Conservation (phyloP, 1,284 basidiomycete genomes). For the Leccinum fallax region DNA sequence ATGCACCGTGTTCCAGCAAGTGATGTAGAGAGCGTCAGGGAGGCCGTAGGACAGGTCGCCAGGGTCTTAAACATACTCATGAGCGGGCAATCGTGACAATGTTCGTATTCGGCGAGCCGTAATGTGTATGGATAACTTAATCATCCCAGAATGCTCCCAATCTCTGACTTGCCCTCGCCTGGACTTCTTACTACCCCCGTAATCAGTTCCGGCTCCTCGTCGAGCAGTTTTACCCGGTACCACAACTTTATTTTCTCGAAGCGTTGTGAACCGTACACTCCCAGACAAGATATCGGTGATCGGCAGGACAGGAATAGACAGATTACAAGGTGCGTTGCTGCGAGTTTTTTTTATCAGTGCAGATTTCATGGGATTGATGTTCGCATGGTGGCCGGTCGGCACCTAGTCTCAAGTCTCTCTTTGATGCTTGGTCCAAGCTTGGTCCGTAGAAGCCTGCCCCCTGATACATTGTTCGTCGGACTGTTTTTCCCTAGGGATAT, state of each 20-base stretch:
- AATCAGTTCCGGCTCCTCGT: neutral
- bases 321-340: neutral
- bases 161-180: neutral
- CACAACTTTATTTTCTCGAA: neutral
- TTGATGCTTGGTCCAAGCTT: too few relatives aligned
- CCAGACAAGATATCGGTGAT: neutral
- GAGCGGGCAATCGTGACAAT: conserved; percentile 27
- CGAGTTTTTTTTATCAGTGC: neutral
- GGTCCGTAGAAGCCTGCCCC: too few relatives aligned
- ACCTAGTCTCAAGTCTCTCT: neutral
- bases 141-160: neutral
- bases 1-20: conserved; percentile 56
- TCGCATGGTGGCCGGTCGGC: neutral
- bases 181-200: neutral
- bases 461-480: neutral
- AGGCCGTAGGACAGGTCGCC: conserved; percentile 75
- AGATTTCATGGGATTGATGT: neutral
- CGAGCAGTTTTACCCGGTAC: neutral
- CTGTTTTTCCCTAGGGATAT: neutral
- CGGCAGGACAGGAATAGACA: neutral
- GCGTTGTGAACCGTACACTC: neutral
- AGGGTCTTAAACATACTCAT: conserved; percentile 54
- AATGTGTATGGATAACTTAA: neutral
- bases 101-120: neutral
- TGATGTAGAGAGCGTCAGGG: conserved; percentile 72